Evolutionary conservation across 2,329 filamentous ascomycete species (phyloP).

Genomic region (Aspergillus glaucus): DNA sequence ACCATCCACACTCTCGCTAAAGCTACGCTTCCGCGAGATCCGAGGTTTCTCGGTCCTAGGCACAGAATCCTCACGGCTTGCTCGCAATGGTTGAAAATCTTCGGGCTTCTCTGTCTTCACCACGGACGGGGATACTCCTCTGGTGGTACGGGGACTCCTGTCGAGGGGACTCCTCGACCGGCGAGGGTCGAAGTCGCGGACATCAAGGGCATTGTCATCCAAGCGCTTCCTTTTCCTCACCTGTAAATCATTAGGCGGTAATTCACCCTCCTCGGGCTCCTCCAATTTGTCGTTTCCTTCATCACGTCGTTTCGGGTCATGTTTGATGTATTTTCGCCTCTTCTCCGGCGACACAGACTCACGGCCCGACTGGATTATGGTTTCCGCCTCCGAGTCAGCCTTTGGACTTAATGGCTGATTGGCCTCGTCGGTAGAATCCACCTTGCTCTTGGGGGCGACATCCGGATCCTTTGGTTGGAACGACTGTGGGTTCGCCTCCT

Average conservation of each 20-base stretch:
- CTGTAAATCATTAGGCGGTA: constrained; percentile 16
- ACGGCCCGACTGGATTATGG: constrained; percentile 43
- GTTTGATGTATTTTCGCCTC: constrained; percentile 36
- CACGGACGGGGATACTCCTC: constrained; percentile 21
- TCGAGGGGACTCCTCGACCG: constrained; percentile 15
- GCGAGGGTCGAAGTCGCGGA: constrained; percentile 15
- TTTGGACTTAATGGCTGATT: constrained; percentile 34
- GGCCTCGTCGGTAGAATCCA: constrained; percentile 22
- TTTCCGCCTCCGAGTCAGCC: constrained; percentile 45
- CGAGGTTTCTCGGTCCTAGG: constrained; percentile 14
- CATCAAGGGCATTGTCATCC: constrained; percentile 20
- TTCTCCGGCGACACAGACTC: constrained; percentile 43
- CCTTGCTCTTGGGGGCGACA: constrained; percentile 17
- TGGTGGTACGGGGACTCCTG: neutral
- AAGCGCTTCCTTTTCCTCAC: constrained; percentile 25
- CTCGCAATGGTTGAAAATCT: constrained; percentile 20
- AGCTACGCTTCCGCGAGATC: constrained; percentile 30
- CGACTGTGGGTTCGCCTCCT: constrained; percentile 13
- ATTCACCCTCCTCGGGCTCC: constrained; percentile 14
- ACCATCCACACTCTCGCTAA: constrained; percentile 30
- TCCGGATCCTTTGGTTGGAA: constrained; percentile 14
- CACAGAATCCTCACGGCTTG: constrained; percentile 14
- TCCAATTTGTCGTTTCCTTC: constrained; percentile 16
- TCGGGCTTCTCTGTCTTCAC: constrained; percentile 34
- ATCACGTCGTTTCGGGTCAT: constrained; percentile 29